Base-by-base conservation (phyloP, 2,329 filamentous ascomycete species). In the Aspergillus costaricaensis region DNA sequence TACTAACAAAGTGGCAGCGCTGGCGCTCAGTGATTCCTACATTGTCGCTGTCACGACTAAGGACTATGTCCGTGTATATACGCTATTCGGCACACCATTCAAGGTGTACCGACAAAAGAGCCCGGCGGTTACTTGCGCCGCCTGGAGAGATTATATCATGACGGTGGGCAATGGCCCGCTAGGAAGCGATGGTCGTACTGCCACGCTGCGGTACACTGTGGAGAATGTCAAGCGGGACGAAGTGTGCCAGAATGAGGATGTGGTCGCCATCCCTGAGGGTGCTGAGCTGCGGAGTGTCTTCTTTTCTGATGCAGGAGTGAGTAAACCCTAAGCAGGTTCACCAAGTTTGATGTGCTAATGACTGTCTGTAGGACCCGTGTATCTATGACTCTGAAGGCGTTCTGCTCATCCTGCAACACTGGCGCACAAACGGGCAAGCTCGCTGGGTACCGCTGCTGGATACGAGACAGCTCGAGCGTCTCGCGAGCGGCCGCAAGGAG, bases 321-420 rank as follows among this genome's bases (percentile, higher is more conserved):
- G 88, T 72, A 9, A 19, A 27, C 17, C 7, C 12, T 32, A 12
- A 32, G 21, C 25, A 14, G 5, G 25, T 19, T 19, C 49, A 23
- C 36, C 15, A 30, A n/a, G 4, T 50, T 47, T 9, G 38, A 10
- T 6, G 15, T 50, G 36, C 63, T 66, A 41, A 66, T 58, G 59
- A 21, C 62, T 56, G 60, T 54, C 27, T 47, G 39, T 50, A 92
- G 89, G 93, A 99, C 70, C 95, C 95, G 6, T 97, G 92, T 75
- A 93, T 98, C 60, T 99, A 98, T 76, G 95, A 98, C 76, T 92
- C 91, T 5, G 91, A 91, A 2, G 95, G 96, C 43, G 92, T 94
- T 0, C 82, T 99, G 1, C 83, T 98, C 12, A 90, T 94, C 1
- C 84, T 98, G 2, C 83, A 96, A 48, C 93, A 96, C 77, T 99